Evolutionary conservation across 2,329 filamentous ascomycete genomes (phyloP), one percentile per base, ranked within the genome.

Genomic region (Talaromyces islandicus): DNA sequence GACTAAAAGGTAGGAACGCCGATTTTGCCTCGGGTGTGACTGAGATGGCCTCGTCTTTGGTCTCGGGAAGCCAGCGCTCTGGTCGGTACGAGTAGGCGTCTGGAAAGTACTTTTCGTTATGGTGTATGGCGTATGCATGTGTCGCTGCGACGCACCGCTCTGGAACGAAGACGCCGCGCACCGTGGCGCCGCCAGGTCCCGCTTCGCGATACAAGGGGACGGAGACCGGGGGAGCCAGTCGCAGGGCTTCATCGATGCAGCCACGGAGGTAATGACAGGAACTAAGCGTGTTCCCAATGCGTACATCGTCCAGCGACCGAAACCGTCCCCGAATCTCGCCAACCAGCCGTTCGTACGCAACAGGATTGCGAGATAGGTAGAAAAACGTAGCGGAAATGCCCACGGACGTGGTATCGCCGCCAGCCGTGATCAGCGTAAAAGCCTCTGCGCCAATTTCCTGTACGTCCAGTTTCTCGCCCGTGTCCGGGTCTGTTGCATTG

Each of bases 101-200:
- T 12, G 58, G 58, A 21, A 55, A 59, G 52, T 59, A 59, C 4
- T 59, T 56, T 25, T 59, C 58, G 21, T 52, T 59, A 19, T 50
- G 58, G 17, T 59, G 52, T 25, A 59, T 53, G 24, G 58, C 52
- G 48, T 55, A 59, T 12, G 29, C 30, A 10, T 55, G 38, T 7
- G 29, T 35, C 2, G 58, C 58, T 21, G 29, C 58, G 19, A 41
- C 58, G 25, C 38, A 59, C 11, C 58, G 30, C 9, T 55, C 52
- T 29, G 58, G 58, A 9, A 59, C 43, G 50, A 55, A 38, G 9
- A 59, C 11, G 1, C 52, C 53, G 4, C 21, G 27, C 7, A 59
- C 29, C 29, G 19, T 52, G 25, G 52, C 52, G 29, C 58, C 58
- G 21, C 58, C 58, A 9, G 12, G 21, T n/a, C 52, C 52, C 21